These are phyloP conservation scores for Cytidiella melzeri DNA, from an alignment of 768 basidiomycete species.

Conservation along the genomic window DNA sequence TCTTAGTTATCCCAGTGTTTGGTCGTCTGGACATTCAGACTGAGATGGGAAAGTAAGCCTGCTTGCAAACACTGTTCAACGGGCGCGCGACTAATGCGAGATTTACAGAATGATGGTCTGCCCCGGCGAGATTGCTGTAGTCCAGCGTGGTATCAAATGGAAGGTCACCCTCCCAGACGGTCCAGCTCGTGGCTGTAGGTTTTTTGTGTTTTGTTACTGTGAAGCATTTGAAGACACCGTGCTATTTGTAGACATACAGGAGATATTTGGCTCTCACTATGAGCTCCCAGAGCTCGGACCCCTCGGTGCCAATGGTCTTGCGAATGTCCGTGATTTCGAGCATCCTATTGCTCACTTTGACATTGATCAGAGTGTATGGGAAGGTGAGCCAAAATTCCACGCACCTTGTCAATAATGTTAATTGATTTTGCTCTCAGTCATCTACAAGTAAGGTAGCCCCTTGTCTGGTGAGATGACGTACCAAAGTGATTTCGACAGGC, in stretches of 20 bases:
- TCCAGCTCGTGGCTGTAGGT: constrained; percentile 52
- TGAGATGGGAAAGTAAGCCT: constrained; percentile 55
- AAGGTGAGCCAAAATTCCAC: constrained; percentile 46
- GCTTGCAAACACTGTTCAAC: not conserved
- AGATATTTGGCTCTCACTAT: constrained; percentile 60
- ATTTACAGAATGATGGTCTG: constrained; percentile 50
- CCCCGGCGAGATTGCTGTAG: constrained; percentile 59
- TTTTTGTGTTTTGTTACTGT: constrained; percentile 12
- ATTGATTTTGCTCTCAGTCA: constrained; percentile 26
- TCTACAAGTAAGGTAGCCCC: constrained; percentile 51
- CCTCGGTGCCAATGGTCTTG: constrained; percentile 60
- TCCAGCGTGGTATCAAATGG: constrained; percentile 63
- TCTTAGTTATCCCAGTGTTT: constrained; percentile 59
- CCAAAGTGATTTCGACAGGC: too few relatives aligned
- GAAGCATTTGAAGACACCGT: not conserved
- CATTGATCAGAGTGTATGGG: constrained; percentile 57
- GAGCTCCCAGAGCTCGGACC: constrained; percentile 60
- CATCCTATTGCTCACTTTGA: constrained; percentile 60
- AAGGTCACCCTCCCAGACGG: constrained; percentile 54
- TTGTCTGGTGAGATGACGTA: too few relatives aligned
- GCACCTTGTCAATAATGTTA: not conserved
- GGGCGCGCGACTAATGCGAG: constrained; percentile 3
- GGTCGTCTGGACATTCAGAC: constrained; percentile 65
- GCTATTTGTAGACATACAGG: constrained; percentile 46
- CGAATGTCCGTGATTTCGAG: constrained; percentile 61